A percentile compares a stretch with the other conserved stretches of the same genome.
phyloP scores from a whole-genome alignment of 1,139 yeast species.

The Yamadazyma songkhlaensis region DNA sequence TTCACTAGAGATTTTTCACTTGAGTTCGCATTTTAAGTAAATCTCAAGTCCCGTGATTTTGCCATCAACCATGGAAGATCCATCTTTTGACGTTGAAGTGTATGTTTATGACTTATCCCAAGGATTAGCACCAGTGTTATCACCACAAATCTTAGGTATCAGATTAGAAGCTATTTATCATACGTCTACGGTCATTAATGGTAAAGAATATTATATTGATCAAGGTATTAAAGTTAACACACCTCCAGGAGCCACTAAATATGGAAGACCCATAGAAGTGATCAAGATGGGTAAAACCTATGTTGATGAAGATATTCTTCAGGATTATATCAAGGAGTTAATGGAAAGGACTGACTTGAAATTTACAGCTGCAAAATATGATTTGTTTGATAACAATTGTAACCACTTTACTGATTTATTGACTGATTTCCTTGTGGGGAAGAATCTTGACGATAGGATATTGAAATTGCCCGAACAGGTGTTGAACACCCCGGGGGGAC shows the following conservation, averaged over 20 bases:
- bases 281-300: constrained; percentile 54
- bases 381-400: constrained; percentile 65
- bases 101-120: constrained; percentile 65
- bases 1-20: too few relatives aligned
- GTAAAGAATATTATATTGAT: constrained; percentile 57
- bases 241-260: constrained; percentile 54
- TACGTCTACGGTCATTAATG: constrained; percentile 58
- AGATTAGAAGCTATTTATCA: constrained; percentile 65
- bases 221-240: constrained; percentile 50
- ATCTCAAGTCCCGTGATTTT: too few relatives aligned
- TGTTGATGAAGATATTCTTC: constrained; percentile 49
- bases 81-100: constrained; percentile 39
- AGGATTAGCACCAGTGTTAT: constrained; percentile 41
- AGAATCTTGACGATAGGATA: constrained; percentile 47
- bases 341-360: constrained; percentile 34
- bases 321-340: constrained; percentile 53
- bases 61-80: constrained; percentile 12
- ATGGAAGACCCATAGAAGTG: constrained; percentile 56
- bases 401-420: constrained; percentile 63
- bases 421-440: constrained; percentile 58
- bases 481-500: constrained; percentile 59
- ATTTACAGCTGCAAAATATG: constrained; percentile 50
- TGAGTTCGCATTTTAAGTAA: too few relatives aligned
- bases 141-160: constrained; percentile 45
- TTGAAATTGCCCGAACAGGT: constrained; percentile 55